Conservation (phyloP, 2,329 filamentous ascomycete species). For the Penicillium sp. region DNA sequence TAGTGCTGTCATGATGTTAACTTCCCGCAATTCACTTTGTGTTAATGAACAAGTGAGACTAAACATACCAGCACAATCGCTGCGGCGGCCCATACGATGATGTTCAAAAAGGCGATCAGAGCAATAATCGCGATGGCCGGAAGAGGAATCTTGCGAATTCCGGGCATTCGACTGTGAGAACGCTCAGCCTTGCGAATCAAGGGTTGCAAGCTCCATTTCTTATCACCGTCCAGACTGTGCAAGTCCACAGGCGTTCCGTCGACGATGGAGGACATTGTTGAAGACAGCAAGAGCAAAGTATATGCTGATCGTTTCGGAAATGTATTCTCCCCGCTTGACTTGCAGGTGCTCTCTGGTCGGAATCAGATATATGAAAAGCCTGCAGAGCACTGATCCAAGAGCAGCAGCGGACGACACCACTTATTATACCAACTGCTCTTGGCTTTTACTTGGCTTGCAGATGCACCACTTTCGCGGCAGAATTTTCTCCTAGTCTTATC, state of each 20-base stretch:
- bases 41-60: background rate
- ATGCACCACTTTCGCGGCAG: background rate
- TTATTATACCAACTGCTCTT: background rate
- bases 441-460: background rate
- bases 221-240: slow-evolving; percentile 11
- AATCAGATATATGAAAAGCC: background rate
- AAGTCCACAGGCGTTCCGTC: slow-evolving; percentile 4
- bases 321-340: background rate
- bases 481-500: slow-evolving; percentile 14
- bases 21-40: background rate
- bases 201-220: slow-evolving; percentile 30
- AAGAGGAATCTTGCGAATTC: slow-evolving; percentile 57
- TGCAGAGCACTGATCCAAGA: background rate
- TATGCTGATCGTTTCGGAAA: background rate
- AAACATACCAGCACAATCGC: slow-evolving; percentile 56
- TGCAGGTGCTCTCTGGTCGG: background rate
- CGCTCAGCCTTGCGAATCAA: slow-evolving; percentile 41
- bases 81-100: slow-evolving; percentile 58
- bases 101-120: slow-evolving; percentile 54
- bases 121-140: slow-evolving; percentile 58
- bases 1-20: slow-evolving; percentile 31
- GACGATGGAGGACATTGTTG: background rate
- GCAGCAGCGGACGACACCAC: background rate
- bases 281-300: background rate
- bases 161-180: slow-evolving; percentile 55